Evolutionary conservation across 371 early-diverging fungal species (phyloP).

Genomic region (Zychaea mexicana): DNA sequence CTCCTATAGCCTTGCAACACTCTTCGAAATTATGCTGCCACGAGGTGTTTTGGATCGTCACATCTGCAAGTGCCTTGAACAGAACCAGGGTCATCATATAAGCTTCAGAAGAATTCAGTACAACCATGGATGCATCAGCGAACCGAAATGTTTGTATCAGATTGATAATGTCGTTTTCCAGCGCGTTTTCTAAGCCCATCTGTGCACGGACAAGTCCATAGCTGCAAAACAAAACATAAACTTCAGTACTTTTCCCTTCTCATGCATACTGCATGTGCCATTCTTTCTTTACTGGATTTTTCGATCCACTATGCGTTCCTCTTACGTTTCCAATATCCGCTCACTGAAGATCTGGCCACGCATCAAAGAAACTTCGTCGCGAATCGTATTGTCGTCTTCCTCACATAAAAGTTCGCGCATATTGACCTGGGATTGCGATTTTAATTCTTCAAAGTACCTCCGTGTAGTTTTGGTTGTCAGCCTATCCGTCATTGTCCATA

Average conservation of each 20-base stretch:
- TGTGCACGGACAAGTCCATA: constrained; percentile 39
- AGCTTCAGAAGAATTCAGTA: constrained; percentile 40
- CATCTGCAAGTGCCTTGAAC: constrained; percentile 36
- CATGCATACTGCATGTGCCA: not conserved
- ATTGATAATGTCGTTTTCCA: constrained; percentile 49
- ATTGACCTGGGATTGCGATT: constrained; percentile 8
- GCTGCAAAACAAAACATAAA: constrained; percentile 17
- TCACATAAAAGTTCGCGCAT: constrained; percentile 8
- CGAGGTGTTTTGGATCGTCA: constrained; percentile 9
- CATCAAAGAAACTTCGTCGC: constrained; percentile 27
- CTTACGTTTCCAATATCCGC: constrained; percentile 52
- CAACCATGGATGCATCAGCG: constrained; percentile 43
- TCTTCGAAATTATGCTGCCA: constrained; percentile 33
- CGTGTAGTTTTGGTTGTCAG: constrained; percentile 48
- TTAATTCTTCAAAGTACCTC: constrained; percentile 29
- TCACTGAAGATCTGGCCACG: constrained; percentile 55
- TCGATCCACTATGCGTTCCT: no score
- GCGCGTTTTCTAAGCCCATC: constrained; percentile 25
- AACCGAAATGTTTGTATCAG: constrained; percentile 49
- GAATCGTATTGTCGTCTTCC: constrained; percentile 12
- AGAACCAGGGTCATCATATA: constrained; percentile 53
- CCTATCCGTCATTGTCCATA: constrained; percentile 55
- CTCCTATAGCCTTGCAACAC: constrained; percentile 37
- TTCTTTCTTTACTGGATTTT: not conserved
- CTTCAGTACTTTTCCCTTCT: no score